These are phyloP conservation scores for Clausena lansium DNA, from an alignment of 345 rosid species.

Conservation along the genomic window DNA sequence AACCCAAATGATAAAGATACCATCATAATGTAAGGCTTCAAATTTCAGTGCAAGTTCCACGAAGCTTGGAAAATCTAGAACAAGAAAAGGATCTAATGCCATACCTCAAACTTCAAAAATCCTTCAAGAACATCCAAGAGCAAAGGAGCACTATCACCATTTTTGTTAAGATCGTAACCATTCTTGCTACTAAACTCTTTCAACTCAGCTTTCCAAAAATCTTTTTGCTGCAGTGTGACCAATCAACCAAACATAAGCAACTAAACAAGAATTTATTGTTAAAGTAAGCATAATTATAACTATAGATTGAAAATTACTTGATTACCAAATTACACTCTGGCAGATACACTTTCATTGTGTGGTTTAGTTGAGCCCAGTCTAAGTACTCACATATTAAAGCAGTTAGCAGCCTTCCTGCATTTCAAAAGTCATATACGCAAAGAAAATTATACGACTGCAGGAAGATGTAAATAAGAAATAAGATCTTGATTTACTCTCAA, in stretches of 20 bases:
- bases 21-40: not conserved
- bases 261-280: not conserved
- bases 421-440: slow-evolving; percentile 8
- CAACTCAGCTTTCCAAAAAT: slow-evolving; percentile 85
- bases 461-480: not conserved
- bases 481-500: not conserved
- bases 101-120: slow-evolving; percentile 81
- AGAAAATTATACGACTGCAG: not conserved
- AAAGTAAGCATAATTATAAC: not conserved
- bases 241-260: slow-evolving; percentile 3
- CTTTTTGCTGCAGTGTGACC: slow-evolving; percentile 63
- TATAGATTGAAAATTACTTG: slow-evolving; percentile 30
- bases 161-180: slow-evolving; percentile 80
- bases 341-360: slow-evolving; percentile 78
- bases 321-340: slow-evolving; percentile 99
- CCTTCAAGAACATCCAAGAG: slow-evolving; percentile 93
- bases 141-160: slow-evolving; percentile 80
- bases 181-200: slow-evolving; percentile 76
- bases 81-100: slow-evolving; percentile 6
- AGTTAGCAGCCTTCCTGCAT: slow-evolving; percentile 81
- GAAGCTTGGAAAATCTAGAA: slow-evolving; percentile 10
- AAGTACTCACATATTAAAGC: slow-evolving; percentile 88
- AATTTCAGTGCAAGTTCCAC: not conserved
- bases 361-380: slow-evolving; percentile 96
- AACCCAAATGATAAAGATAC: not conserved